Percentiles rank a stretch among this genome's conserved stretches.
Conservation (phyloP, 192 early-diverging fungal genomes). For the Podila clonocystis region DNA sequence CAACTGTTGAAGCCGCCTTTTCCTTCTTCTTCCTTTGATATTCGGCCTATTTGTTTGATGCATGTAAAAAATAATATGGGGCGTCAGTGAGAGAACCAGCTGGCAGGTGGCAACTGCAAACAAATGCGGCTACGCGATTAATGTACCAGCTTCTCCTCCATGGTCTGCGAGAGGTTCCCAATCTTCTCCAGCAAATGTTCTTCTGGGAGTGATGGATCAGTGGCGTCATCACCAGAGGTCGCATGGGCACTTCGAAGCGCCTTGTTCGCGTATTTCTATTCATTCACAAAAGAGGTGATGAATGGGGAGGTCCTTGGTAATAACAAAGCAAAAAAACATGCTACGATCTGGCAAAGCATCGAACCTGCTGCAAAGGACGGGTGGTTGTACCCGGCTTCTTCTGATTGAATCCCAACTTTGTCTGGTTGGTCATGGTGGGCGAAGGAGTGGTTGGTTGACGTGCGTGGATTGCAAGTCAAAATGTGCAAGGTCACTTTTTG, state of each 20-base stretch:
- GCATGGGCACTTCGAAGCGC: neutral
- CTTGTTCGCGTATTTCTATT: slow-evolving; percentile 9
- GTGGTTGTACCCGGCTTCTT: slow-evolving; percentile 23
- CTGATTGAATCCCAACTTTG: slow-evolving; percentile 27
- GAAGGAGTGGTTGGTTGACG: neutral
- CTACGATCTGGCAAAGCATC: neutral
- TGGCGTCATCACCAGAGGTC: neutral
- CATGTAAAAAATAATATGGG: neutral
- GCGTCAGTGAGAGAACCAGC: neutral
- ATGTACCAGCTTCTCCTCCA: slow-evolving; percentile 43
- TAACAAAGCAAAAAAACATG: too few relatives aligned
- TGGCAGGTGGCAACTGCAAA: neutral
- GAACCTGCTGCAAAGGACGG: slow-evolving; percentile 9
- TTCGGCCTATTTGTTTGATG: neutral
- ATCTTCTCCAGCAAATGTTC: slow-evolving; percentile 16
- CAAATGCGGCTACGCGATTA: neutral
- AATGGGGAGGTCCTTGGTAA: too few relatives aligned
- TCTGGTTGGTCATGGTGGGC: slow-evolving; percentile 22
- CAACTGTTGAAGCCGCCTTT: neutral
- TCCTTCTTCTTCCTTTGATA: slow-evolving; percentile 8
- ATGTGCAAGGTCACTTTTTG: neutral
- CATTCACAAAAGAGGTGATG: too few relatives aligned
- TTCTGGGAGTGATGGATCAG: neutral
- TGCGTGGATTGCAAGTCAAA: neutral
- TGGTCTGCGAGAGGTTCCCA: slow-evolving; percentile 2